Conservation (phyloP, 2,329 filamentous ascomycete genomes). For the Trichoderma arundinaceum region DNA sequence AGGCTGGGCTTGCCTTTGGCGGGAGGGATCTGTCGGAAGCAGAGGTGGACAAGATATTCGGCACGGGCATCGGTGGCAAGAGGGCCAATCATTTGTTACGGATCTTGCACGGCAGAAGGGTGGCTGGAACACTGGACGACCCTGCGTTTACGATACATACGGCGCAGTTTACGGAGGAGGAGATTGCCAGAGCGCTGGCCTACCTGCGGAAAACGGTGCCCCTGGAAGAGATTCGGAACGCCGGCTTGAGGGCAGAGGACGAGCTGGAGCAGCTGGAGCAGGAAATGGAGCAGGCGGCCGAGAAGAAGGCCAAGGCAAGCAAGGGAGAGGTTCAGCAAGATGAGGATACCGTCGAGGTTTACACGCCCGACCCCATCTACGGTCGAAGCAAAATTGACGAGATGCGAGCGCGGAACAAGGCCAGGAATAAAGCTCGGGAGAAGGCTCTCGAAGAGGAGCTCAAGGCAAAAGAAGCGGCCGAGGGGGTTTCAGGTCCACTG, state of each 20-base stretch:
- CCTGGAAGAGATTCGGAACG: conserved; percentile 66
- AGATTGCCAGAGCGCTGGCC: conserved; percentile 55
- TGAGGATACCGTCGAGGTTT: conserved; percentile 38
- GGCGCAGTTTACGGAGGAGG: conserved; percentile 47
- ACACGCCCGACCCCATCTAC: conserved; percentile 58
- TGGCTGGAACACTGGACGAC: conserved; percentile 68
- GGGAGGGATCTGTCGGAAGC: conserved; percentile 53
- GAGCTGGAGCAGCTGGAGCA: conserved; percentile 62
- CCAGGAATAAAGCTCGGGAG: conserved; percentile 56
- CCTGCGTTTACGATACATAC: conserved; percentile 58
- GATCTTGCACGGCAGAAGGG: conserved; percentile 66
- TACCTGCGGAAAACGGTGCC: conserved; percentile 62
- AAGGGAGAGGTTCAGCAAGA: conserved; percentile 34
- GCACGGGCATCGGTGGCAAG: conserved; percentile 50
- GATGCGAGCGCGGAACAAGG: conserved; percentile 60
- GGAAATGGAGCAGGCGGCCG: conserved; percentile 39
- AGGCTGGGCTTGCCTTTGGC: conserved; percentile 60
- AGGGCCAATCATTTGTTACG: conserved; percentile 60
- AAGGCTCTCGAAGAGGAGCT: conserved; percentile 51
- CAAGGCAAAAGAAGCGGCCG: conserved; percentile 50
- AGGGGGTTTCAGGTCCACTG: conserved; percentile 50
- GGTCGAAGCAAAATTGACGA: conserved; percentile 62
- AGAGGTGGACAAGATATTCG: conserved; percentile 58
- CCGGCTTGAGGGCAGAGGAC: conserved; percentile 66
- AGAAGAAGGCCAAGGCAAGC: conserved; percentile 36